phyloP scores from a whole-genome alignment of 768 basidiomycete species.

The Panaeolus cyanescens region DNA sequence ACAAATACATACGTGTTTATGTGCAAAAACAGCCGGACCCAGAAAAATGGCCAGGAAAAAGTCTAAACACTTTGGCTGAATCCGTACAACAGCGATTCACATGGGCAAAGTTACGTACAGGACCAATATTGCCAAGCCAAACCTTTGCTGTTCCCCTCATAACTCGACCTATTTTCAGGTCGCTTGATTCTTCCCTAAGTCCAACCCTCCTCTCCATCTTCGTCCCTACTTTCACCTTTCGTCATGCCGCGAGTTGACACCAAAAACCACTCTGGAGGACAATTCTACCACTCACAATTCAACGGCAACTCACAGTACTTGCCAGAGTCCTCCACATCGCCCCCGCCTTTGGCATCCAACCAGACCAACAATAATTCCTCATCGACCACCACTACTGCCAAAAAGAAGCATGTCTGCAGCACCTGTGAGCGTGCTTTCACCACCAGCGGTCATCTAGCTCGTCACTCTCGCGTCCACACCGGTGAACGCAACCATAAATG shows the following conservation, averaged over 20 bases:
- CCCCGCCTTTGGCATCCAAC: constrained; percentile 28
- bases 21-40: constrained; percentile 15
- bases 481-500: constrained; percentile 92
- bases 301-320: constrained; percentile 25
- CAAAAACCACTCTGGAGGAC: constrained; percentile 23
- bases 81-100: constrained; percentile 23
- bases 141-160: constrained; percentile 23
- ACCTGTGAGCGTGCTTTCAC: constrained; percentile 82
- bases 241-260: constrained; percentile 41
- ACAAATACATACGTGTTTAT: not conserved
- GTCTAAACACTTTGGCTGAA: constrained; percentile 27
- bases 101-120: constrained; percentile 33
- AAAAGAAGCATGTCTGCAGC: constrained; percentile 64
- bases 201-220: not conserved
- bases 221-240: constrained; percentile 13
- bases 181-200: constrained; percentile 14
- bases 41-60: constrained; percentile 23
- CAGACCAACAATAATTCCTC: constrained; percentile 6
- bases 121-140: constrained; percentile 30
- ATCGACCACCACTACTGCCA: constrained; percentile 20
- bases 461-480: constrained; percentile 89
- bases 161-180: constrained; percentile 21
- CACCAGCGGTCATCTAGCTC: constrained; percentile 86
- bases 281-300: constrained; percentile 36
- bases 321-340: constrained; percentile 22